phyloP scores from a whole-genome alignment of 345 rosid genomes.

The Xanthoceras sorbifolium region DNA sequence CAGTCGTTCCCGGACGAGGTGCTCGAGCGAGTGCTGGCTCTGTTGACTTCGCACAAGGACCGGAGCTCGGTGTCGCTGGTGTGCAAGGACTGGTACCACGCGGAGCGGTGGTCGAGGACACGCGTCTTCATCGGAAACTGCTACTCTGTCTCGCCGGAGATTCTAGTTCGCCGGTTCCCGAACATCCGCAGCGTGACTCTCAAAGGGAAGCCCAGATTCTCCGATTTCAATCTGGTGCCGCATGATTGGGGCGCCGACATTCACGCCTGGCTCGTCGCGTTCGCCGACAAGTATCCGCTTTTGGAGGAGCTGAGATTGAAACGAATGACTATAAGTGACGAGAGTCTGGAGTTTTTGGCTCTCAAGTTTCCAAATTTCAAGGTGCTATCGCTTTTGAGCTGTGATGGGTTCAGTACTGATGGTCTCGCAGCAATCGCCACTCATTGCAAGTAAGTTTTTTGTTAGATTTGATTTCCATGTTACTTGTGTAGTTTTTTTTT shows the following conservation, averaged over 20 bases:
- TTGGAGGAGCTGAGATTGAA: slow-evolving; percentile 66
- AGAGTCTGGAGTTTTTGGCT: slow-evolving; percentile 60
- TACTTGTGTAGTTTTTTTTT: background rate
- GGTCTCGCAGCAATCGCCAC: slow-evolving; percentile 61
- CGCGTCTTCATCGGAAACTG: slow-evolving; percentile 73
- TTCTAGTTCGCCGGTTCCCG: slow-evolving; percentile 56
- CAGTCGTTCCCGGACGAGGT: slow-evolving; percentile 62
- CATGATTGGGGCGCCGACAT: slow-evolving; percentile 71
- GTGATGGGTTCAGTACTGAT: slow-evolving; percentile 67
- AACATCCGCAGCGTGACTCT: slow-evolving; percentile 55
- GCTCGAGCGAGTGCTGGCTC: slow-evolving; percentile 53
- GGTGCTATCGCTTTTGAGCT: slow-evolving; percentile 57
- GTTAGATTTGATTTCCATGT: background rate
- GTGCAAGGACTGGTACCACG: slow-evolving; percentile 65
- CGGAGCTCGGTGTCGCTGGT: slow-evolving; percentile 66
- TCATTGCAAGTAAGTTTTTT: slow-evolving; percentile 55
- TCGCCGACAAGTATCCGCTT: slow-evolving; percentile 51
- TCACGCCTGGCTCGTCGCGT: slow-evolving; percentile 55
- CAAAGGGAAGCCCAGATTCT: slow-evolving; percentile 74
- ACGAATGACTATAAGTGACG: slow-evolving; percentile 68
- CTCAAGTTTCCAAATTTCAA: slow-evolving; percentile 49
- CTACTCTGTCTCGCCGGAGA: slow-evolving; percentile 67
- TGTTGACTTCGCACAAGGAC: slow-evolving; percentile 49
- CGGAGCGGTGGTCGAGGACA: slow-evolving; percentile 63
- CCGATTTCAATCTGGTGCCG: slow-evolving; percentile 72